A percentile compares a stretch with the other conserved stretches of the same genome.
phyloP scores from a whole-genome alignment of 129 eudicot genomes.

The Ambrosia trifida region DNA sequence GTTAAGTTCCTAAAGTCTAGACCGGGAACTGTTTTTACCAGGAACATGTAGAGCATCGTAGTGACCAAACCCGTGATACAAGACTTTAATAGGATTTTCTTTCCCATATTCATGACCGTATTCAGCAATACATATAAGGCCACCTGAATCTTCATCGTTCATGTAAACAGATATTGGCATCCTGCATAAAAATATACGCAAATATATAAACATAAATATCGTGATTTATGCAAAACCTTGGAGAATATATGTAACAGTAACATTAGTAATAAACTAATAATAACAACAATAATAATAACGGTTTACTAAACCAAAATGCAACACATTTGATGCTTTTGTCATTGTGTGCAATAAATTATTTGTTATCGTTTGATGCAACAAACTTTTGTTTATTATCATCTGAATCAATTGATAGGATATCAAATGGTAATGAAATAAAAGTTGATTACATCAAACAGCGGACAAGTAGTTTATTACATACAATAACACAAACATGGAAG shows the following conservation, averaged over 20 bases:
- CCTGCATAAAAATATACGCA: slow-evolving; percentile 38
- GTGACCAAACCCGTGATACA: slow-evolving; percentile 92
- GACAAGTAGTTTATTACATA: too few relatives aligned
- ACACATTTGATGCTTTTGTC: too few relatives aligned
- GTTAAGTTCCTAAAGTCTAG: slow-evolving; percentile 58
- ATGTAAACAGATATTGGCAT: slow-evolving; percentile 96
- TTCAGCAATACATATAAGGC: slow-evolving; percentile 90
- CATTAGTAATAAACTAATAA: too few relatives aligned
- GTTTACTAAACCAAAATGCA: too few relatives aligned
- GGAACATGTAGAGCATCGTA: slow-evolving; percentile 84
- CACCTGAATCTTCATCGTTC: slow-evolving; percentile 73
- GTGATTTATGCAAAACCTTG: neutral
- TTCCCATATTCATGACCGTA: slow-evolving; percentile 90
- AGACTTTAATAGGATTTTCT: slow-evolving; percentile 70
- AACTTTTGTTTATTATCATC: too few relatives aligned
- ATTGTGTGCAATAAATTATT: too few relatives aligned
- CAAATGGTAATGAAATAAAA: too few relatives aligned
- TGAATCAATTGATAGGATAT: too few relatives aligned
- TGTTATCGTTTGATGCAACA: too few relatives aligned
- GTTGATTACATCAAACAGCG: too few relatives aligned
- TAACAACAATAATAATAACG: too few relatives aligned
- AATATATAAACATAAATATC: neutral
- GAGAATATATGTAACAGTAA: neutral
- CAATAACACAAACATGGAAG: too few relatives aligned
- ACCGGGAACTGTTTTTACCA: slow-evolving; percentile 46